Evolutionary conservation across 2,329 filamentous ascomycete genomes (phyloP), one percentile per base, ranked within the genome.

Genomic region (Capronia coronata): DNA sequence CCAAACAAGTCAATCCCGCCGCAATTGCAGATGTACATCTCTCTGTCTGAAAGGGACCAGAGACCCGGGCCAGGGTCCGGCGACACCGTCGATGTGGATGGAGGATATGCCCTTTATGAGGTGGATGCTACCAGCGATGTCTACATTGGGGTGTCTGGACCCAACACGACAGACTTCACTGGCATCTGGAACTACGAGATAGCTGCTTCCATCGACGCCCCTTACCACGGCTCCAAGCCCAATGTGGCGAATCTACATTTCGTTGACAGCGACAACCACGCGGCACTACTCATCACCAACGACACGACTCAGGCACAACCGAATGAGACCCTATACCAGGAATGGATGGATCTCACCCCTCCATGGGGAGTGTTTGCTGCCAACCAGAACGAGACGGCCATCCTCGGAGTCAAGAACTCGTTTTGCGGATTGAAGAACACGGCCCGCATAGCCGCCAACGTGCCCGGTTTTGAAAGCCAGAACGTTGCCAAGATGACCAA

Each of bases 241-340:
- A 44, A 50, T 22, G 40, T 34, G n/a, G 86, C 79, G 59, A 78
- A 83, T 56, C 73, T 96, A 6, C 78, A 82, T 59, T 85, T 90
- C 68, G 80, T 96, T 45, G 93, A 97, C 63, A 88, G 87, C 19
- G 93, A 97, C 66, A 83, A 80, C 37, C 77, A 76, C 23, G 83
- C 87, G 2, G 86, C 87, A 1, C 73, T 98, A 21, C 75, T 98
- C 35, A 83, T 86, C 38, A 94, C 89, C 0, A 76, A 81, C 46
- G 84, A 90, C 60, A 69, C 90, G 42, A 89, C 84, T 0, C 62
- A 71, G 5, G 66, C 71, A 5, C 61, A 70, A 2, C 60, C 71
- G 1, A 70, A 71, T 43, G 69, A 68, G 1, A 66, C 71, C 1
- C 71, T 81, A 10, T 74, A 76, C 52, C 62, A 74, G 2, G 65